phyloP scores from a whole-genome alignment of 164 flowering plant species.

The Paratinospora sagittata region DNA sequence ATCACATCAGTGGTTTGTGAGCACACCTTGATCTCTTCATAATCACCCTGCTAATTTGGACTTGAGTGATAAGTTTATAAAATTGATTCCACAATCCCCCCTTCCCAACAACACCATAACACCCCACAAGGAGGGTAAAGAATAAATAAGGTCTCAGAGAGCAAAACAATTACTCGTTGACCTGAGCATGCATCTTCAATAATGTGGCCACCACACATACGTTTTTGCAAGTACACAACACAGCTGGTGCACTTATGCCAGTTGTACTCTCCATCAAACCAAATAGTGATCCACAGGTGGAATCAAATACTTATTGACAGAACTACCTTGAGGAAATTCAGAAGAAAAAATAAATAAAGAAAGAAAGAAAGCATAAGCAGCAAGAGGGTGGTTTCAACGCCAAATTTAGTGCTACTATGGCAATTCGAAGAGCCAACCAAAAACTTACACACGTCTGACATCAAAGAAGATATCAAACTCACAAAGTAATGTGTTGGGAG shows the following conservation, averaged over 20 bases:
- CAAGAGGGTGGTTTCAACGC: too few relatives aligned
- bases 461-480: background rate
- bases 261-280: background rate
- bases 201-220: background rate
- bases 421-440: background rate
- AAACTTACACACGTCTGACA: background rate
- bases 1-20: slow-evolving; percentile 4
- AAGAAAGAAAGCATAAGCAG: background rate
- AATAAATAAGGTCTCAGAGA: background rate
- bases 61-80: too few relatives aligned
- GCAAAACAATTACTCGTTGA: background rate
- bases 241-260: background rate
- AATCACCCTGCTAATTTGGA: too few relatives aligned
- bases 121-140: background rate
- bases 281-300: background rate
- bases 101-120: background rate
- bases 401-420: background rate
- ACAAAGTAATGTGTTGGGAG: background rate
- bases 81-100: background rate
- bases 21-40: background rate
- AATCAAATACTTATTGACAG: background rate
- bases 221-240: background rate
- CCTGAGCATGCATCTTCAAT: background rate
- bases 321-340: background rate
- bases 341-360: background rate